phyloP scores from a whole-genome alignment of 2,329 filamentous ascomycete species.

The Basipetospora chlamydospora region DNA sequence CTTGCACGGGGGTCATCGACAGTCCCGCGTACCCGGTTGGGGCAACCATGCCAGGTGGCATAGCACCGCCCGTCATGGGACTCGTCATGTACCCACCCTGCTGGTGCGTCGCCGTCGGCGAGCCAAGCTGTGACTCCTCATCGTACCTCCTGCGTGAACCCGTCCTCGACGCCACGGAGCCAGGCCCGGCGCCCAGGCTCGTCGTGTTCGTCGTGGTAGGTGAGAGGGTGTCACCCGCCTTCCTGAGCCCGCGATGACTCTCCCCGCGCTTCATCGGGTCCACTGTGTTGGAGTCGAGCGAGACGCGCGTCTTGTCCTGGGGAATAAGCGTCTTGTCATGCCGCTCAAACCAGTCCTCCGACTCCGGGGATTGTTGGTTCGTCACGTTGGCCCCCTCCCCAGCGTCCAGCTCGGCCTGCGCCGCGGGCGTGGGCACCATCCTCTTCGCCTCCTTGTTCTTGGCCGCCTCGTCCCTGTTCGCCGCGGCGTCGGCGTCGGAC shows the following conservation, averaged over 20 bases:
- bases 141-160: slow-evolving; percentile 23
- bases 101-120: slow-evolving; percentile 9
- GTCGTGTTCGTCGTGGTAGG: slow-evolving; percentile 6
- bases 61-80: not conserved
- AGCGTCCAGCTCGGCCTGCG: slow-evolving; percentile 8
- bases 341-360: slow-evolving; percentile 2
- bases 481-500: slow-evolving; percentile 50
- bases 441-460: slow-evolving; percentile 50
- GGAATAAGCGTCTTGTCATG: not conserved
- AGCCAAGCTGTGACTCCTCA: slow-evolving; percentile 23
- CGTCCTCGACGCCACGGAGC: not conserved
- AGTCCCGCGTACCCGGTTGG: not conserved
- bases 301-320: not conserved
- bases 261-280: slow-evolving; percentile 11
- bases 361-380: not conserved
- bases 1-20: not conserved
- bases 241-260: slow-evolving; percentile 33
- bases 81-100: slow-evolving; percentile 1
- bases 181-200: slow-evolving; percentile 10
- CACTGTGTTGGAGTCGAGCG: slow-evolving; percentile 1
- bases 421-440: slow-evolving; percentile 36
- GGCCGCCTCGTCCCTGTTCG: slow-evolving; percentile 38
- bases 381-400: slow-evolving; percentile 14
- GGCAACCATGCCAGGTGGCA: not conserved
- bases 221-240: slow-evolving; percentile 29